Evolutionary conservation across 2,329 filamentous ascomycete species (phyloP).

Genomic region (Grosmannia serpens): DNA sequence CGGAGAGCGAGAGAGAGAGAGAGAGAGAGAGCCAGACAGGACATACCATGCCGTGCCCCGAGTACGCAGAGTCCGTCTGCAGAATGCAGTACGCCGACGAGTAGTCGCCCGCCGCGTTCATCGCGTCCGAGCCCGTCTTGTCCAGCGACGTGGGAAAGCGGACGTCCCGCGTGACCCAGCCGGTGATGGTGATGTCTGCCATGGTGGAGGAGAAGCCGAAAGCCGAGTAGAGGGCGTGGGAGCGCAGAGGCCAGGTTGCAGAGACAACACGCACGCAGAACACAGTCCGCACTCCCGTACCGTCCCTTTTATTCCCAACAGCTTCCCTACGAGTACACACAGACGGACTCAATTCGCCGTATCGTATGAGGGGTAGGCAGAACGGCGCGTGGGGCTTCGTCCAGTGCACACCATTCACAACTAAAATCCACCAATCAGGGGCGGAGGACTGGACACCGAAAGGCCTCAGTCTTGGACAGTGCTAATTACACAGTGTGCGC

Average conservation of each 20-base stretch:
- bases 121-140: conserved; percentile 93
- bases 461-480: not conserved
- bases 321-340: not conserved
- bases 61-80: conserved; percentile 60
- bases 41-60: conserved; percentile 66
- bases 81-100: conserved; percentile 91
- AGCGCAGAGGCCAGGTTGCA: not conserved
- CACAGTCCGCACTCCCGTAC: not conserved
- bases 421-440: not conserved
- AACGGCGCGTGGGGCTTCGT: not conserved
- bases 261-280: too few relatives aligned
- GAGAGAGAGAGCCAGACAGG: not conserved
- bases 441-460: not conserved
- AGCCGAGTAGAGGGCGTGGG: not conserved
- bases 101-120: conserved; percentile 91
- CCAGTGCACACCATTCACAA: not conserved
- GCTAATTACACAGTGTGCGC: not conserved
- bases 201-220: conserved; percentile 17
- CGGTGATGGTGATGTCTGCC: conserved; percentile 58
- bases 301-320: not conserved
- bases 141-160: conserved; percentile 85
- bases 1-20: not conserved
- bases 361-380: not conserved
- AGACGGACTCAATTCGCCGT: not conserved
- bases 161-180: conserved; percentile 61